Conservation (phyloP, 169 alveolate species). For the Eimeria brunetti region DNA sequence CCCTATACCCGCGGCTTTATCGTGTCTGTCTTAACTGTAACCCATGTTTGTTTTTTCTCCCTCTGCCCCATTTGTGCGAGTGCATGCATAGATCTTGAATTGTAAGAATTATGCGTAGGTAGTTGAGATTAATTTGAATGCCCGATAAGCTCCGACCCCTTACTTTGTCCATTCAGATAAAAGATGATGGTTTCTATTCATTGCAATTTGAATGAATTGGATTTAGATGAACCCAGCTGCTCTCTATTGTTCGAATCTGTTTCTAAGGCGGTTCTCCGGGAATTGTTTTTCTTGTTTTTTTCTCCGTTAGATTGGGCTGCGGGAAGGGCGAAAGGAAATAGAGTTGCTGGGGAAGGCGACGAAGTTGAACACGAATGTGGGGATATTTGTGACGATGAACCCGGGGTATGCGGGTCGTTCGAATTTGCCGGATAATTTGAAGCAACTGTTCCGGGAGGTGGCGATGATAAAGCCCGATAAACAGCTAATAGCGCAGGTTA, state of each 20-base stretch:
- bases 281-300: neutral
- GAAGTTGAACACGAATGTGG: constrained; percentile 94
- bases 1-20: neutral
- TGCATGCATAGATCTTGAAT: too few relatives aligned
- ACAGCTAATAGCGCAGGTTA: constrained; percentile 93
- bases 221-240: too few relatives aligned
- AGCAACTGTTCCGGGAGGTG: constrained; percentile 96
- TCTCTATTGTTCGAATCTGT: too few relatives aligned
- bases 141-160: too few relatives aligned
- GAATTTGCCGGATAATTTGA: constrained; percentile 96
- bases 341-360: constrained; percentile 85
- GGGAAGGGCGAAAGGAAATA: constrained; percentile 70
- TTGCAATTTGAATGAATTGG: too few relatives aligned
- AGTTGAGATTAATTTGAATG: too few relatives aligned
- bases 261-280: too few relatives aligned
- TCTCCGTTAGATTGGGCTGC: constrained; percentile 51
- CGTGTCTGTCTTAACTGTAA: neutral
- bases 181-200: too few relatives aligned
- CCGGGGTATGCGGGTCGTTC: constrained; percentile 98
- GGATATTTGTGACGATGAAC: constrained; percentile 96
- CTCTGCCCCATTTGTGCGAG: too few relatives aligned
- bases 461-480: constrained; percentile 98
- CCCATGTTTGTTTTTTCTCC: neutral
- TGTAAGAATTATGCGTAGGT: too few relatives aligned
- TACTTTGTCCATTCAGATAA: too few relatives aligned